Percentiles rank a stretch among this genome's conserved stretches.
phyloP scores from a whole-genome alignment of 2,329 filamentous ascomycete genomes.

The Gnomoniopsis smithogilvyi region DNA sequence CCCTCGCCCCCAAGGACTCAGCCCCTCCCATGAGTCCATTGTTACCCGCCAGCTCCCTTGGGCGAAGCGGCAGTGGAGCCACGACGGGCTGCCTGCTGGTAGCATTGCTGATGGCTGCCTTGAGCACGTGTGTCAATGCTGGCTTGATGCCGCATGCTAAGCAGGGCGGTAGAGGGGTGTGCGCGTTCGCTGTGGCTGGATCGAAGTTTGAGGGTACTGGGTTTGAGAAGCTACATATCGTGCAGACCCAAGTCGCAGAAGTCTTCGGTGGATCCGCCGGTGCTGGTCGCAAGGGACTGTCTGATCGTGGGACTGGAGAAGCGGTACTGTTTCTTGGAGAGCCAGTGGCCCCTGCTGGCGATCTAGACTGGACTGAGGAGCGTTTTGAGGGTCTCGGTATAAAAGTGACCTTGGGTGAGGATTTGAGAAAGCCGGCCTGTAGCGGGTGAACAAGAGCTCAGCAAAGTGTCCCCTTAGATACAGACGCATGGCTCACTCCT shows the following conservation, averaged over 20 bases:
- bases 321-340: conserved; percentile 42
- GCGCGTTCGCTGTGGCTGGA: conserved; percentile 71
- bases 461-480: conserved; percentile 4
- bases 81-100: conserved; percentile 46
- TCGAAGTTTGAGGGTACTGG: conserved; percentile 93
- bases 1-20: conserved; percentile 3
- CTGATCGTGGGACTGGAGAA: conserved; percentile 43
- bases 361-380: conserved; percentile 54
- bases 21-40: conserved; percentile 17
- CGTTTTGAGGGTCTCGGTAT: conserved; percentile 76
- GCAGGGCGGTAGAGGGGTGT: conserved; percentile 81
- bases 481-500: conserved; percentile 20
- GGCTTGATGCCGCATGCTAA: conserved; percentile 93
- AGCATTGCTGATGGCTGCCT: conserved; percentile 78
- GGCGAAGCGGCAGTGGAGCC: conserved; percentile 30
- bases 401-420: conserved; percentile 88
- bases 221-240: conserved; percentile 94
- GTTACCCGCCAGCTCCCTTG: conserved; percentile 17
- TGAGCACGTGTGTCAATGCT: conserved; percentile 74
- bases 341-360: conserved; percentile 42
- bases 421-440: conserved; percentile 88
- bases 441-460: conserved; percentile 20
- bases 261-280: conserved; percentile 46
- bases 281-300: conserved; percentile 40
- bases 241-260: conserved; percentile 87